Evolutionary conservation across 2,329 filamentous ascomycete species (phyloP).

Genomic region (Neurospora sp.): DNA sequence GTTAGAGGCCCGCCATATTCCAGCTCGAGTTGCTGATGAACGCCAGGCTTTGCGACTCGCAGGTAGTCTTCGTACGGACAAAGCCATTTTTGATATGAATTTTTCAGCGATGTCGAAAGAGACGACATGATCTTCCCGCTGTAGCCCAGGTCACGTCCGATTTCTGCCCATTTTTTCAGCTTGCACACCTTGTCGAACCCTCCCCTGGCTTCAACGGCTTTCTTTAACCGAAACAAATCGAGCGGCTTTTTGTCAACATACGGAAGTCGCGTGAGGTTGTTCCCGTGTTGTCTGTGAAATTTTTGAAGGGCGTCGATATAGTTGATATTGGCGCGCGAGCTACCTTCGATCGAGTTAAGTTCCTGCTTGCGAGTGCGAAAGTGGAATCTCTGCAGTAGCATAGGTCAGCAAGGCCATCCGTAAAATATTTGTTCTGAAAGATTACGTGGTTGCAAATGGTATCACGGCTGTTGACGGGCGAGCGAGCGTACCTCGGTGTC

Average conservation of each 20-base stretch:
- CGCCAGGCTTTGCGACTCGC: slow-evolving; percentile 79
- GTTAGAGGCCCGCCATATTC: slow-evolving; percentile 91
- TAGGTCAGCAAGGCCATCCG: slow-evolving; percentile 12
- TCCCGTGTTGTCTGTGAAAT: slow-evolving; percentile 95
- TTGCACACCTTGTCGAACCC: slow-evolving; percentile 97
- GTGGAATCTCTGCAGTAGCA: slow-evolving; percentile 66
- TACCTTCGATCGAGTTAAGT: slow-evolving; percentile 95
- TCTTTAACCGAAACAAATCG: slow-evolving; percentile 91
- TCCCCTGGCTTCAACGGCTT: slow-evolving; percentile 87
- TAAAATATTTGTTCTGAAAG: slow-evolving; percentile 1
- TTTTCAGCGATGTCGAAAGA: slow-evolving; percentile 92
- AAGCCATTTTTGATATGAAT: slow-evolving; percentile 95
- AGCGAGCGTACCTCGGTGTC: slow-evolving; percentile 69
- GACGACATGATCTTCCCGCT: slow-evolving; percentile 99
- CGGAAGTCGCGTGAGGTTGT: slow-evolving; percentile 83
- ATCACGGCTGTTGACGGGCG: background rate
- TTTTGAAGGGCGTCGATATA: slow-evolving; percentile 93
- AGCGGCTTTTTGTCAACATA: slow-evolving; percentile 97
- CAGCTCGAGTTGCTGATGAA: slow-evolving; percentile 89
- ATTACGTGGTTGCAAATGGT: background rate
- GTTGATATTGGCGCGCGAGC: slow-evolving; percentile 87
- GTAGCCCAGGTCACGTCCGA: slow-evolving; percentile 90
- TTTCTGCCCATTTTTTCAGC: slow-evolving; percentile 97
- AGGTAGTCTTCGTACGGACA: slow-evolving; percentile 95
- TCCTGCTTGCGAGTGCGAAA: slow-evolving; percentile 95